Percentiles rank a stretch among this genome's conserved stretches.
phyloP scores from a whole-genome alignment of 2,329 filamentous ascomycete species.

The Colletotrichum sp. region DNA sequence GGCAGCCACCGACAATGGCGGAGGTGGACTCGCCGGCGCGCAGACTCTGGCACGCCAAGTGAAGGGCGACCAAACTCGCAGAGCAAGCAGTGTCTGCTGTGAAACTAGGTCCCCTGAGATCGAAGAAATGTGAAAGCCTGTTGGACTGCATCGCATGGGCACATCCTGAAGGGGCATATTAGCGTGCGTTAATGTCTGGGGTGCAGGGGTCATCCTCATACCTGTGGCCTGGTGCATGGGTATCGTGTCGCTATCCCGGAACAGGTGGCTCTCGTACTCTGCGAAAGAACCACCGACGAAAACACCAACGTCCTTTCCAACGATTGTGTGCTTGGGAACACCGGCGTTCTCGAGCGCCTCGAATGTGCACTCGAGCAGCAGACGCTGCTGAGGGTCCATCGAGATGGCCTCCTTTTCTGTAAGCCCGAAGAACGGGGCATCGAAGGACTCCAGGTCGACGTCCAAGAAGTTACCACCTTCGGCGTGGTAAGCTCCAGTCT shows the following conservation, averaged over 20 bases:
- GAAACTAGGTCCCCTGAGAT: slow-evolving; percentile 58
- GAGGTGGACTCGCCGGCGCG: slow-evolving; percentile 48
- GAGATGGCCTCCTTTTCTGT: slow-evolving; percentile 54
- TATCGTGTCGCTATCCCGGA: slow-evolving; percentile 49
- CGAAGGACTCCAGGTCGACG: slow-evolving; percentile 51
- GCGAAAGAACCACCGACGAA: slow-evolving; percentile 53
- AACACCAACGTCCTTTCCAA: slow-evolving; percentile 54
- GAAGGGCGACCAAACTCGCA: slow-evolving; percentile 54
- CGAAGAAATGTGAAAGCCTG: slow-evolving; percentile 60
- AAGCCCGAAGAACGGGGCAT: slow-evolving; percentile 59
- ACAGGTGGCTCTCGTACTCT: slow-evolving; percentile 52
- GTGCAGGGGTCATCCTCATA: slow-evolving; percentile 26
- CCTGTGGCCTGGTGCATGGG: slow-evolving; percentile 59
- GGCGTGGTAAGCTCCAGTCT: slow-evolving; percentile 35
- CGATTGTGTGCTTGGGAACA: slow-evolving; percentile 49
- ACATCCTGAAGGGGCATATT: slow-evolving; percentile 37
- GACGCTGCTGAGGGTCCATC: slow-evolving; percentile 61
- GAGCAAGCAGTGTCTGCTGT: slow-evolving; percentile 60
- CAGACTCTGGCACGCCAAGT: slow-evolving; percentile 55
- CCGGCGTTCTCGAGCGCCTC: slow-evolving; percentile 61
- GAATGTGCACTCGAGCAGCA: slow-evolving; percentile 58
- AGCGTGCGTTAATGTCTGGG: slow-evolving; percentile 2
- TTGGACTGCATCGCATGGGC: slow-evolving; percentile 60
- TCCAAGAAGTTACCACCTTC: slow-evolving; percentile 48
- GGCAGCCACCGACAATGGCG: slow-evolving; percentile 53